Evolutionary conservation across 2,329 filamentous ascomycete genomes (phyloP).

Genomic region (Penicillium sp.): DNA sequence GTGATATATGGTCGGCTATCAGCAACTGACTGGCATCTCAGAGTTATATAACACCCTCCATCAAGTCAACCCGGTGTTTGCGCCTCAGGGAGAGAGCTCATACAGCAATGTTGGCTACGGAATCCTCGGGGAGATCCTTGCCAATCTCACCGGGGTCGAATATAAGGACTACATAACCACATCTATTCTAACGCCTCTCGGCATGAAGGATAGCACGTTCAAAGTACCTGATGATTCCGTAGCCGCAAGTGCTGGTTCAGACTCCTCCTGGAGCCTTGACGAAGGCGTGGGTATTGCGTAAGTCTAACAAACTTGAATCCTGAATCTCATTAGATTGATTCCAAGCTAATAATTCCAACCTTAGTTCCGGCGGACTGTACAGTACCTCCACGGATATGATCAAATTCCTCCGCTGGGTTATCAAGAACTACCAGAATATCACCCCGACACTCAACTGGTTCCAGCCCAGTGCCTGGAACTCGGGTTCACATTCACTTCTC

Average conservation of each 20-base stretch:
- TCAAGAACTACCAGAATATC: conserved; percentile 48
- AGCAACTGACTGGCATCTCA: background rate
- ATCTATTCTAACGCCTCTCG: conserved; percentile 22
- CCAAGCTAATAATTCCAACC: background rate
- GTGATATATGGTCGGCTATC: too few relatives aligned
- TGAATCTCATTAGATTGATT: too few relatives aligned
- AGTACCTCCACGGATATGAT: conserved; percentile 46
- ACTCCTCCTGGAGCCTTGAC: background rate
- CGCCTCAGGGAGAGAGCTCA: conserved; percentile 28
- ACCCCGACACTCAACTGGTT: conserved; percentile 51
- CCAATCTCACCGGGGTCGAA: conserved; percentile 28
- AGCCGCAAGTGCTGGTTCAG: background rate
- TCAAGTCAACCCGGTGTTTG: conserved; percentile 19
- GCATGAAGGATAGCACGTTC: conserved; percentile 22
- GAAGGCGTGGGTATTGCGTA: background rate
- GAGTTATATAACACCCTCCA: background rate
- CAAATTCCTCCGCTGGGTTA: conserved; percentile 48
- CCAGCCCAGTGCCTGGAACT: conserved; percentile 42
- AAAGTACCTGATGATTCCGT: conserved; percentile 32
- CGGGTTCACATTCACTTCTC: conserved; percentile 46
- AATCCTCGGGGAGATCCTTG: conserved; percentile 31
- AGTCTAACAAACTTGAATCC: background rate
- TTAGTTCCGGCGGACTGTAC: conserved; percentile 48
- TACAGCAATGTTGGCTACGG: conserved; percentile 36
- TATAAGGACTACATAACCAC: conserved; percentile 29